Evolutionary conservation across 2,329 filamentous ascomycete species (phyloP), one percentile per base, ranked within the genome.

Genomic region (Penicillium sp.): DNA sequence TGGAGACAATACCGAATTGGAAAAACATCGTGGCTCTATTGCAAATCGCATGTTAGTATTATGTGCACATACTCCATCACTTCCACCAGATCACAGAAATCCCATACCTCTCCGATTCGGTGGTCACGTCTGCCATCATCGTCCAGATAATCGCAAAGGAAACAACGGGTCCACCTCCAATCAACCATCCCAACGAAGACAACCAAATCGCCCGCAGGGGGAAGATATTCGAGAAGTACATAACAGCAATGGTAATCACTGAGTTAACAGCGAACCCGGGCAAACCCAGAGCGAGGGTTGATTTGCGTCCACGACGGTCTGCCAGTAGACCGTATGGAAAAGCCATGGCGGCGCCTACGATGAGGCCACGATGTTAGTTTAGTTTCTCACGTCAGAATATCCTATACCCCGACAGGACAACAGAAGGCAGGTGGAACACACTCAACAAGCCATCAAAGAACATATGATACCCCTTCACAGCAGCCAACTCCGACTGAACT

Each of bases 41-140:
- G 6, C 24, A 10, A 2, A 29, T 60, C 16, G 34, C 29, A 26
- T 29, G 36, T 29, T 59, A 24, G 42, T 44, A 23, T 39, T 49
- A 45, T 26, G 24, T 14, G 9, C 8, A n/a, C 10, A 26, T 21
- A n/a, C 6, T n/a, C 2, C 5, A 5, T 39, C 31, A 63, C 67
- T 8, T 67, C 56, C 29, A 33, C 3, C 5, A 13, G 59, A 67
- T 18, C 13, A 10, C 37, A 43, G 11, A 10, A 36, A 14, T 11
- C 13, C 18, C 47, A 26, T 62, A 70, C 74, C 79, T 72, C 63
- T 77, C 73, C 18, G 76, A 73, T 3, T 78, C 72, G 1, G 74
- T 77, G 6, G 75, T 76, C n/a, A 82, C 74, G 60, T 82, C 80
- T 0, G 79, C 72, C 59, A 81, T 72, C 76, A 82, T 80, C 7